These are phyloP conservation scores for Sporothrix pallida DNA, from an alignment of 2,329 filamentous ascomycete species.

Conservation along the genomic window DNA sequence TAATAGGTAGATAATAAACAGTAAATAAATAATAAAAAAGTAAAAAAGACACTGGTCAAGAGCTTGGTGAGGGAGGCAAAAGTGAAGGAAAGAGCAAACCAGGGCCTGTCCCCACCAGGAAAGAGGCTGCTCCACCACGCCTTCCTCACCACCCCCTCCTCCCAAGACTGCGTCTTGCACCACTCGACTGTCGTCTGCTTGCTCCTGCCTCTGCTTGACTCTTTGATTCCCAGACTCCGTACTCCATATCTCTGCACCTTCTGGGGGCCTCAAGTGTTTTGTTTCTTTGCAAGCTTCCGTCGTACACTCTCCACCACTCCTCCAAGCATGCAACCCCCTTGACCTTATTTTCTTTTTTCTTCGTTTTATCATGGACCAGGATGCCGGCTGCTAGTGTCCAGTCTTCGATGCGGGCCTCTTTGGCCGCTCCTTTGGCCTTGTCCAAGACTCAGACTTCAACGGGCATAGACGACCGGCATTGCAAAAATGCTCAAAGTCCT, in stretches of 20 bases:
- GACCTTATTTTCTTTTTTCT: background rate
- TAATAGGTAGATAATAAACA: background rate
- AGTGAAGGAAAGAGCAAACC: constrained; percentile 15
- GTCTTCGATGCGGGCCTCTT: background rate
- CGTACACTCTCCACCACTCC: constrained; percentile 25
- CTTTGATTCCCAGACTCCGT: background rate
- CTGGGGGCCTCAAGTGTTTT: background rate
- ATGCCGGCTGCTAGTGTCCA: constrained; percentile 7
- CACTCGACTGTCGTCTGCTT: constrained; percentile 8
- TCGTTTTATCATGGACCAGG: background rate
- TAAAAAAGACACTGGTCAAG: background rate
- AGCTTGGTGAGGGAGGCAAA: background rate
- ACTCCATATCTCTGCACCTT: background rate
- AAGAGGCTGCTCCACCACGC: constrained; percentile 19
- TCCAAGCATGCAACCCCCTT: background rate
- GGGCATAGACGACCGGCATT: background rate
- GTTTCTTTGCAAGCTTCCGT: background rate
- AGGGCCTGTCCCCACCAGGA: constrained; percentile 22
- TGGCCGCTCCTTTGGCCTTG: background rate
- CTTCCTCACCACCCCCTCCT: constrained; percentile 7
- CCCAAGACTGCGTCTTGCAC: background rate
- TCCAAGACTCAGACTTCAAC: background rate
- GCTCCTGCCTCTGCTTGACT: background rate
- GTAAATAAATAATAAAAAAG: background rate
- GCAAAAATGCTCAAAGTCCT: constrained; percentile 2